Conservation (phyloP, 2,329 filamentous ascomycete species). For the Aspergillus transmontanensis region DNA sequence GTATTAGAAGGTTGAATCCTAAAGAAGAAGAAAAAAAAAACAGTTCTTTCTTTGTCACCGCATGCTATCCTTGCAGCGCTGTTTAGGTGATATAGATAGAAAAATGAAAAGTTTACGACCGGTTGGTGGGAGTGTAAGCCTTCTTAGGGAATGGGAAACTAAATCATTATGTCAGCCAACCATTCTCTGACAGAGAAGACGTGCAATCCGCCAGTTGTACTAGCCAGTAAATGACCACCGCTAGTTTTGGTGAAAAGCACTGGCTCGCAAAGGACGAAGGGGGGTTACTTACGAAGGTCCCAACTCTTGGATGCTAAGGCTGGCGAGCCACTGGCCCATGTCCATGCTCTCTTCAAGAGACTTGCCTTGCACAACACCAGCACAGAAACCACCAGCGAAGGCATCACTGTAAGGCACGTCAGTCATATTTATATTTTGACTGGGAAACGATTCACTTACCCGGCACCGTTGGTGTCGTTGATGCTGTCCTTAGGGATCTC, state of each 20-base stretch:
- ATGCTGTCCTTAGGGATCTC: constrained; percentile 76
- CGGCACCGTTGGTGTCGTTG: constrained; percentile 94
- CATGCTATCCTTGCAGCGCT: background rate
- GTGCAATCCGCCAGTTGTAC: no score
- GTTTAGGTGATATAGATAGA: background rate
- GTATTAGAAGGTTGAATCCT: constrained; percentile 49
- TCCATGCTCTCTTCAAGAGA: constrained; percentile 76
- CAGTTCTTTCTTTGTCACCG: constrained; percentile 13
- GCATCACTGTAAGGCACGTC: constrained; percentile 66
- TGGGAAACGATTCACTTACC: constrained; percentile 43
- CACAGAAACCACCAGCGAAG: constrained; percentile 91
- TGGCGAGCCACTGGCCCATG: constrained; percentile 95
- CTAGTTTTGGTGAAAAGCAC: background rate
- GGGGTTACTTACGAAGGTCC: constrained; percentile 80
- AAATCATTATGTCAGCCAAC: constrained; percentile 25
- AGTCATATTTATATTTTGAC: constrained; percentile 16
- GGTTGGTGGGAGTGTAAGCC: constrained; percentile 60
- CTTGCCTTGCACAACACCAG: constrained; percentile 85
- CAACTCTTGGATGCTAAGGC: constrained; percentile 89
- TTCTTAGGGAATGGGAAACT: constrained; percentile 85
- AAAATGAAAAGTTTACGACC: constrained; percentile 23
- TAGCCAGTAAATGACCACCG: background rate
- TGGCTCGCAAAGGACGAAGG: background rate
- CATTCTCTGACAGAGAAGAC: background rate
- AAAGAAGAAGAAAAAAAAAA: constrained; percentile 20